Conservation (phyloP, 2,329 filamentous ascomycete genomes). For the Aspergillus caelatus region DNA sequence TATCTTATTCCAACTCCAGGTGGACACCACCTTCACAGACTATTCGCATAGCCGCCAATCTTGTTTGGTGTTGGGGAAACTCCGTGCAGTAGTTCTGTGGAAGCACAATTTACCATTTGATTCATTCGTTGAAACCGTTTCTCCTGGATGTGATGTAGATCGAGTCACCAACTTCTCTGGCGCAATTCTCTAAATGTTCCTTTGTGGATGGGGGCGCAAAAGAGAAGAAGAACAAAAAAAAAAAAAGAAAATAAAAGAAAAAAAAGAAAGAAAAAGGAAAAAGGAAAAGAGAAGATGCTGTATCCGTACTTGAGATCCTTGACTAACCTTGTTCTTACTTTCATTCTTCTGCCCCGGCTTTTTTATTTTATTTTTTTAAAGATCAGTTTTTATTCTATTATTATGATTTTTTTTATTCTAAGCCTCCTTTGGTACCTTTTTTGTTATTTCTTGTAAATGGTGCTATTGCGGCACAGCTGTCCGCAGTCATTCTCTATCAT, state of each 20-base stretch:
- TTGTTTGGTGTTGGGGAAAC: slow-evolving; percentile 26
- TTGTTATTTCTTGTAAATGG: slow-evolving; percentile 18
- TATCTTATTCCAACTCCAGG: slow-evolving; percentile 18
- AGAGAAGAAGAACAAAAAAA: too few species aligned
- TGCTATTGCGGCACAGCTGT: slow-evolving; percentile 27
- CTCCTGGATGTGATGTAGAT: slow-evolving; percentile 25
- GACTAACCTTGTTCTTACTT: slow-evolving; percentile 22
- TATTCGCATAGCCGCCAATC: slow-evolving; percentile 34
- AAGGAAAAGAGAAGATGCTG: slow-evolving; percentile 13
- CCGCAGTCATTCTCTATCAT: slow-evolving; percentile 23
- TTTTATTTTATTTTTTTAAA: slow-evolving; percentile 9
- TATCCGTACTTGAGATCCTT: slow-evolving; percentile 21
- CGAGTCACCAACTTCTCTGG: slow-evolving; percentile 26
- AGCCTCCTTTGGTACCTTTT: slow-evolving; percentile 3
- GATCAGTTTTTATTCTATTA: slow-evolving; percentile 12
- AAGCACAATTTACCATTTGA: slow-evolving; percentile 16
- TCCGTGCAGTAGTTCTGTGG: slow-evolving; percentile 19
- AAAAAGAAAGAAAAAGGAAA: slow-evolving; percentile 16
- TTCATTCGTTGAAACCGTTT: slow-evolving; percentile 20
- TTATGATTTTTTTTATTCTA: slow-evolving; percentile 10
- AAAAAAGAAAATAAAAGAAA: slow-evolving; percentile 16
- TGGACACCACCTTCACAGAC: slow-evolving; percentile 23
- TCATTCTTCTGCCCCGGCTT: slow-evolving; percentile 9
- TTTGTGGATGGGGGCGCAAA: slow-evolving; percentile 12
- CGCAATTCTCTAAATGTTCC: slow-evolving; percentile 13